A percentile compares a stretch with the other conserved stretches of the same genome.
phyloP scores from a whole-genome alignment of 257 asterid genomes.

The Parsonsia alboflavescens region DNA sequence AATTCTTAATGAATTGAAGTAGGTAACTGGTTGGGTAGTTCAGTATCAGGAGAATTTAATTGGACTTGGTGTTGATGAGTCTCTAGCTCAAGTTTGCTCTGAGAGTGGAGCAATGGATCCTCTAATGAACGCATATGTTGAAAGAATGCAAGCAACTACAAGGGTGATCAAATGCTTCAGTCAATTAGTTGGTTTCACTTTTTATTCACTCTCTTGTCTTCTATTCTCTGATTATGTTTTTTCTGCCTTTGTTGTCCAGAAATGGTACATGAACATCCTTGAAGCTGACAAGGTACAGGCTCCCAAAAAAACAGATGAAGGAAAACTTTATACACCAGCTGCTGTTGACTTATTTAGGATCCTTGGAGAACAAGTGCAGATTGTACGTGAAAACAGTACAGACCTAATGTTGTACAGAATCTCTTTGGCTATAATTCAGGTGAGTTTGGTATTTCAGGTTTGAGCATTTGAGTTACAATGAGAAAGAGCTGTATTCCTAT shows the following conservation, averaged over 20 bases:
- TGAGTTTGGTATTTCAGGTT: constrained; percentile 18
- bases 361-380: constrained; percentile 95
- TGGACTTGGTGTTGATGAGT: constrained; percentile 94
- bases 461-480: neutral
- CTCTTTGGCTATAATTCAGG: constrained; percentile 96
- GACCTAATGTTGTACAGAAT: constrained; percentile 96
- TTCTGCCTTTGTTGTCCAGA: constrained; percentile 38
- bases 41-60: constrained; percentile 90
- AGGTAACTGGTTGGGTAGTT: constrained; percentile 99
- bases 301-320: constrained; percentile 93
- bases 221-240: constrained; percentile 20
- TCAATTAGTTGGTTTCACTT: constrained; percentile 12
- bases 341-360: constrained; percentile 98
- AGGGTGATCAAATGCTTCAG: constrained; percentile 38
- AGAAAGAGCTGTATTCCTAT: neutral
- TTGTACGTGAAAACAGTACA: constrained; percentile 93
- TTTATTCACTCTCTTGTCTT: constrained; percentile 15
- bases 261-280: constrained; percentile 97
- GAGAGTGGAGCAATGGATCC: constrained; percentile 99
- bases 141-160: constrained; percentile 99
- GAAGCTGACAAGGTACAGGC: constrained; percentile 97
- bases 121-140: constrained; percentile 97
- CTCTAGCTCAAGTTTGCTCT: constrained; percentile 97
- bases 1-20: constrained; percentile 19
- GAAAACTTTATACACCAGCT: constrained; percentile 96